Base-by-base conservation (phyloP, 2,329 filamentous ascomycete species). In the Ceratocystis huliohia region DNA sequence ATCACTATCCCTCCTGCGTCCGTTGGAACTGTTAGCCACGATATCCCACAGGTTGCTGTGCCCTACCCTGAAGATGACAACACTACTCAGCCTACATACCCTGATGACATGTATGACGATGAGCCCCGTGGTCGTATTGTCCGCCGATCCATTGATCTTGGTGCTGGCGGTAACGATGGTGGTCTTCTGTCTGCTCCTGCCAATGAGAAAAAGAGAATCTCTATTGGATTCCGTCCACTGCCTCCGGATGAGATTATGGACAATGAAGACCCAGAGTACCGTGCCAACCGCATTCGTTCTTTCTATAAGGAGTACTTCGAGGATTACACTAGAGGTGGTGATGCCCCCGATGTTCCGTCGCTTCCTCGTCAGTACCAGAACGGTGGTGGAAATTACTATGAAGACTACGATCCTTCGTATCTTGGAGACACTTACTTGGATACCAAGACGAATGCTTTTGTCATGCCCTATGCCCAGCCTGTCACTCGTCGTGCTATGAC, bases 221-320 rank as follows among this genome's bases (percentile, higher is more conserved):
- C 86, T 0, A 82, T 88, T 59, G 85, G 85, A 33, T 82, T 96
- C 75, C 88, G 94, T 17, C 94, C 94, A 25, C 81, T 99, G 69
- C 94, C 94, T 4, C 90, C 91, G 45, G 87, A 92, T 72, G 89
- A 96, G 70, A 85, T 89, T 65, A 82, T 80, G 37, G 84, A 87
- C 56, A 84, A 87, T 2, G 94, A 97, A 73, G 93, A 96, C 74
- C 91, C 94, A 0, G 94, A 97, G 75, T 87, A 93, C 73, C 86
- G 94, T 72, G 94, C 94, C 70, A 97, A 96, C 79, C 87, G 94
- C 67, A 99, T 99, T 71, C 85, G 94, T 74, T 99, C 94, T 3
- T 99, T 99, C 79, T 99, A 99, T 80, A 96, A 96, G 79, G 94
- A 99, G 74, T 99, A 99, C 78, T 99, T 99, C 72, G 94, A 97